Evolutionary conservation across 2,329 filamentous ascomycete genomes (phyloP).

Genomic region (Magnaporthiopsis incrustans): DNA sequence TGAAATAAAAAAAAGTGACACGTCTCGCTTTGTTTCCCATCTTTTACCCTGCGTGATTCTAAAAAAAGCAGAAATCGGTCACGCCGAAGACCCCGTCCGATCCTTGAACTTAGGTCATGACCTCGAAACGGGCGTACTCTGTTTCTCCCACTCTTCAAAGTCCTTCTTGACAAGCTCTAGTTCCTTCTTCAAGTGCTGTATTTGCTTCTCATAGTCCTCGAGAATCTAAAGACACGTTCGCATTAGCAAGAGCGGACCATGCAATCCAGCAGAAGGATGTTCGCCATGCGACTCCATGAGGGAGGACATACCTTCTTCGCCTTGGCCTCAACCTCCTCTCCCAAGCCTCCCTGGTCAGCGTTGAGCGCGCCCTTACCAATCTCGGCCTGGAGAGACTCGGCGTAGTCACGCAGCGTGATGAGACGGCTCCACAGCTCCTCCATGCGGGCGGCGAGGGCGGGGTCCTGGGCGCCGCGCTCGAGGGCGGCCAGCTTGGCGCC

Average conservation of each 20-base stretch:
- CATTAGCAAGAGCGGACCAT: slow-evolving; percentile 15
- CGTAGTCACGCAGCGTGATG: slow-evolving; percentile 65
- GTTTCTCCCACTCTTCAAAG: slow-evolving; percentile 46
- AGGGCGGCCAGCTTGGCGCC: slow-evolving; percentile 62
- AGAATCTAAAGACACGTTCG: slow-evolving; percentile 46
- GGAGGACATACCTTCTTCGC: slow-evolving; percentile 59
- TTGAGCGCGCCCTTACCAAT: slow-evolving; percentile 56
- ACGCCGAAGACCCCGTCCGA: background rate
- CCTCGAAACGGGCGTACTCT: slow-evolving; percentile 13
- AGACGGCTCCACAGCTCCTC: slow-evolving; percentile 83
- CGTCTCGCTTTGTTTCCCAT: background rate
- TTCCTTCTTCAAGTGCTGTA: slow-evolving; percentile 68
- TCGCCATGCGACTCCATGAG: background rate
- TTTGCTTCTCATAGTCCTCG: slow-evolving; percentile 74
- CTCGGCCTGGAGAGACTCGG: slow-evolving; percentile 64
- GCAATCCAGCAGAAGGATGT: slow-evolving; percentile 7
- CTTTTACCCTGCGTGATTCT: background rate
- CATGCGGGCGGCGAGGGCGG: slow-evolving; percentile 64
- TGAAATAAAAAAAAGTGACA: background rate
- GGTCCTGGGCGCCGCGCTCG: slow-evolving; percentile 65
- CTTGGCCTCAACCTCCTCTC: slow-evolving; percentile 62
- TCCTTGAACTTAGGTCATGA: background rate
- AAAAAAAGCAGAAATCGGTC: background rate
- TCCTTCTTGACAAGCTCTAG: slow-evolving; percentile 54
- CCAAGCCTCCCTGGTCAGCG: slow-evolving; percentile 33